Evolutionary conservation across 1,139 yeast genomes (phyloP).

Genomic region (Taphrina wiesneri): DNA sequence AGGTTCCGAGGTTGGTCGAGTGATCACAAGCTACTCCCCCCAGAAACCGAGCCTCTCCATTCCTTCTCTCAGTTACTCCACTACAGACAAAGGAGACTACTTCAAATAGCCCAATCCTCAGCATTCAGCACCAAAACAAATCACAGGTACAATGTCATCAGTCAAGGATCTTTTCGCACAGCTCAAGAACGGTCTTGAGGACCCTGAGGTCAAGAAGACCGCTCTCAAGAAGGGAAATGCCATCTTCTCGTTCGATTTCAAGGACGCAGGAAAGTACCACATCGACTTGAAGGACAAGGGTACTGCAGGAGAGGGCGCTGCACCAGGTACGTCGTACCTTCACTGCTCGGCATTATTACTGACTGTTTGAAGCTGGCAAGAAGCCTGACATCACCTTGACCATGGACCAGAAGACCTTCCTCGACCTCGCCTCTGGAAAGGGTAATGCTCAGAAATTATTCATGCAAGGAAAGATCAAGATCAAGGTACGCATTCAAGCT

Average conservation of each 20-base stretch:
- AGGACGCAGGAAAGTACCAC: conserved; percentile 29
- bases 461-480: conserved; percentile 79
- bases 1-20: background rate
- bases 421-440: conserved; percentile 69
- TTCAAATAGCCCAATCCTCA: too few relatives aligned
- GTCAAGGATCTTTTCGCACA: conserved; percentile 28
- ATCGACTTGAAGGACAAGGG: conserved; percentile 62
- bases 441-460: conserved; percentile 81
- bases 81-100: background rate
- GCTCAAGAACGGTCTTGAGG: conserved; percentile 24
- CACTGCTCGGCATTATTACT: background rate
- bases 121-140: too few relatives aligned
- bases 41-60: background rate
- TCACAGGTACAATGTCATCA: conserved; percentile 26
- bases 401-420: conserved; percentile 61
- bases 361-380: conserved; percentile 45
- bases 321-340: conserved; percentile 20
- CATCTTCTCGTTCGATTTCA: conserved; percentile 64
- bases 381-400: conserved; percentile 67
- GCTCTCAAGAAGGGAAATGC: conserved; percentile 56
- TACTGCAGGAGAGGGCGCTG: conserved; percentile 52
- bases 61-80: background rate
- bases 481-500: conserved; percentile 42
- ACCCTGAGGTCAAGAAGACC: conserved; percentile 27
- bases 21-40: background rate